A percentile compares a stretch with the other conserved stretches of the same genome.
Evolutionary conservation across 2,329 filamentous ascomycete genomes (phyloP).

Genomic region (Whalleya microplaca): DNA sequence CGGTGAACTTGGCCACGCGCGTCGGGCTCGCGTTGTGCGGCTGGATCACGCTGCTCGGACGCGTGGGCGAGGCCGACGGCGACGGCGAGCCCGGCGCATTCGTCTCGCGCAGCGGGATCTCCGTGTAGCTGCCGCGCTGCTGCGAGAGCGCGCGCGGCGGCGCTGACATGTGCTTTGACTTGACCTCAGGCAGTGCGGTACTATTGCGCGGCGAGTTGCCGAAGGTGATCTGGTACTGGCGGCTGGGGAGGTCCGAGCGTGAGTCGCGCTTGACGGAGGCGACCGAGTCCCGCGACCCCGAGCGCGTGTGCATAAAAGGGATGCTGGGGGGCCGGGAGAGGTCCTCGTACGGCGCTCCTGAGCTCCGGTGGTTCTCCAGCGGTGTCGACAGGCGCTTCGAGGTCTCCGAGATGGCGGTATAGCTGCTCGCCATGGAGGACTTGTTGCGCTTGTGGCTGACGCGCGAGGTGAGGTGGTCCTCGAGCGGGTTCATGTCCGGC

Average conservation of each 20-base stretch:
- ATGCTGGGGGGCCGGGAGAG: slow-evolving; percentile 59
- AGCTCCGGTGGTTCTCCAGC: slow-evolving; percentile 46
- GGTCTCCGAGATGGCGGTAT: slow-evolving; percentile 46
- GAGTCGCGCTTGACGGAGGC: slow-evolving; percentile 55
- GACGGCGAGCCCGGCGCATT: slow-evolving; percentile 26
- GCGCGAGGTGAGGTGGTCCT: slow-evolving; percentile 79
- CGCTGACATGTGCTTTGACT: slow-evolving; percentile 53
- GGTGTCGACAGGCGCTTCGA: slow-evolving; percentile 64
- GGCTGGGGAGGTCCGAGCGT: slow-evolving; percentile 56
- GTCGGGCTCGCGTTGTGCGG: slow-evolving; percentile 38
- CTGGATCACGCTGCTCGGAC: slow-evolving; percentile 15
- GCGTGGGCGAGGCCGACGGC: slow-evolving; percentile 26
- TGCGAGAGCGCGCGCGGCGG: slow-evolving; percentile 32
- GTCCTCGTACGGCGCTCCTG: slow-evolving; percentile 49
- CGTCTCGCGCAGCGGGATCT: slow-evolving; percentile 51
- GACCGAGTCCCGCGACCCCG: slow-evolving; percentile 61
- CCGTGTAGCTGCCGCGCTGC: slow-evolving; percentile 52
- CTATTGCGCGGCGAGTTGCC: slow-evolving; percentile 48
- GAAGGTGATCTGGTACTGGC: slow-evolving; percentile 56
- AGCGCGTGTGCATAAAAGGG: slow-evolving; percentile 80
- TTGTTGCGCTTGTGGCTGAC: slow-evolving; percentile 74
- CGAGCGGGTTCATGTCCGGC: slow-evolving; percentile 93
- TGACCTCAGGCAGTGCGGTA: slow-evolving; percentile 45
- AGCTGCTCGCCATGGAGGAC: slow-evolving; percentile 55
- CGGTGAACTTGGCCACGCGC: slow-evolving; percentile 53